Percentiles rank a stretch among this genome's conserved stretches.
Evolutionary conservation across 441 rosid species (phyloP).

Genomic region (Jatropha multifida): DNA sequence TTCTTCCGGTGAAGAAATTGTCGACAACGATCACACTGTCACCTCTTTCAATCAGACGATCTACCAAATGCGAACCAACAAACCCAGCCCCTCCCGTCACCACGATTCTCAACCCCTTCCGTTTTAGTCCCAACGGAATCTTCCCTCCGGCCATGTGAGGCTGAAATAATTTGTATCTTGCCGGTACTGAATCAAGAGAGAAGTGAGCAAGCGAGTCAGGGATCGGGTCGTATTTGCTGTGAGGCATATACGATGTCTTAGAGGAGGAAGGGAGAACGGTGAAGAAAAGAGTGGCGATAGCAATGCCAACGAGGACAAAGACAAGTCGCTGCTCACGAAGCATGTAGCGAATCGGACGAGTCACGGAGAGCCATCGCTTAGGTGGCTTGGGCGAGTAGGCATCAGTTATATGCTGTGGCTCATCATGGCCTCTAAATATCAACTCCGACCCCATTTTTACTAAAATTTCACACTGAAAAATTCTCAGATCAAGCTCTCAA

Average conservation of each 20-base stretch:
- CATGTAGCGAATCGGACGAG: conserved; percentile 66
- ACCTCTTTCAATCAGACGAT: conserved; percentile 82
- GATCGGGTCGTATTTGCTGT: conserved; percentile 25
- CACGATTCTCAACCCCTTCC: conserved; percentile 73
- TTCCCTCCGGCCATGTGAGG: conserved; percentile 52
- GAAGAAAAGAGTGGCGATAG: conserved; percentile 68
- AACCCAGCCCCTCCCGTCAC: conserved; percentile 97
- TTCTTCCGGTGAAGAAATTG: conserved; percentile 88
- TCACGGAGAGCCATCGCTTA: conserved; percentile 71
- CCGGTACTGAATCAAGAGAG: conserved; percentile 22
- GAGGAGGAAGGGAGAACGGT: conserved; percentile 45
- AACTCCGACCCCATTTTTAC: conserved; percentile 72
- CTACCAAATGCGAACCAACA: conserved; percentile 92
- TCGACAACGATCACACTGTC: conserved; percentile 93
- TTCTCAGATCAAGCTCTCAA: conserved; percentile 1
- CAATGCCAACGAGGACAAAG: conserved; percentile 79
- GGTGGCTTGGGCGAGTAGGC: conserved; percentile 81
- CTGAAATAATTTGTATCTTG: conserved; percentile 27
- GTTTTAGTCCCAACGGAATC: conserved; percentile 73
- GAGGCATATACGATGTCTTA: conserved; percentile 17
- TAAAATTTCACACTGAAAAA: conserved; percentile 5
- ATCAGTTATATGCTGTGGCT: conserved; percentile 51
- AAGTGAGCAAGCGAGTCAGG: conserved; percentile 32
- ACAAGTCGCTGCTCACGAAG: conserved; percentile 84
- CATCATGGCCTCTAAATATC: conserved; percentile 86